Evolutionary conservation across 371 early-diverging fungal species (phyloP).

Genomic region (Nematocida sp.): DNA sequence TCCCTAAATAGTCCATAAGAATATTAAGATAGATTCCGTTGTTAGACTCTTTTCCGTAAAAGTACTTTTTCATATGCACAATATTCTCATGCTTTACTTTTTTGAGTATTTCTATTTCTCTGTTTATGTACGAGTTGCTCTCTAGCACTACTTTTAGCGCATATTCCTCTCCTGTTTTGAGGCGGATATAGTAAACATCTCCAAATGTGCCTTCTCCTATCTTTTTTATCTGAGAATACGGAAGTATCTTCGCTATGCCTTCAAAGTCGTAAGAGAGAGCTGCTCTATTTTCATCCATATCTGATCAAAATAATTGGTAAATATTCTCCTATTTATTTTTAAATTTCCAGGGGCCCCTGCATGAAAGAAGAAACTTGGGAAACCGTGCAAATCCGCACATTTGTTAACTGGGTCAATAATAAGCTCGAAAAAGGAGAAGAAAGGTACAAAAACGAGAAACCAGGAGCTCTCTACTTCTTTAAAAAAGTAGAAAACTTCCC

Average conservation of each 20-base stretch:
- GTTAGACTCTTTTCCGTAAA: slow-evolving; percentile 37
- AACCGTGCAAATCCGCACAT: slow-evolving; percentile 72
- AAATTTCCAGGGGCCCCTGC: slow-evolving; percentile 37
- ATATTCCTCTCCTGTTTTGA: slow-evolving; percentile 23
- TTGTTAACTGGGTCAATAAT: slow-evolving; percentile 78
- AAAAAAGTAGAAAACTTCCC: slow-evolving; percentile 66
- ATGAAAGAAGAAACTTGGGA: slow-evolving; percentile 64
- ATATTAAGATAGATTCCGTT: slow-evolving; percentile 59
- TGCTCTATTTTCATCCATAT: slow-evolving; percentile 7
- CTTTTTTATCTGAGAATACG: slow-evolving; percentile 38
- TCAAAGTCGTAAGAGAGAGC: not conserved
- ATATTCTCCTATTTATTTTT: slow-evolving; percentile 54
- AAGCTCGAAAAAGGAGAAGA: slow-evolving; percentile 72
- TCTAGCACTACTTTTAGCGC: slow-evolving; percentile 64
- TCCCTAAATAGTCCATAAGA: slow-evolving; percentile 56
- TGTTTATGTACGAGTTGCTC: slow-evolving; percentile 57
- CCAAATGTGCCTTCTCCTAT: slow-evolving; percentile 66
- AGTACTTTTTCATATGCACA: slow-evolving; percentile 55
- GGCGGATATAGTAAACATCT: slow-evolving; percentile 53
- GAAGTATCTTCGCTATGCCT: slow-evolving; percentile 7
- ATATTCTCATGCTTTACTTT: slow-evolving; percentile 55
- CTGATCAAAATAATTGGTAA: slow-evolving; percentile 43
- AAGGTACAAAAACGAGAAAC: slow-evolving; percentile 70
- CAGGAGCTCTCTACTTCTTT: slow-evolving; percentile 74
- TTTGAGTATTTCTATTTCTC: slow-evolving; percentile 60